These are phyloP conservation scores for Populus ilicifolia DNA, from an alignment of 345 rosid species.

Conservation along the genomic window DNA sequence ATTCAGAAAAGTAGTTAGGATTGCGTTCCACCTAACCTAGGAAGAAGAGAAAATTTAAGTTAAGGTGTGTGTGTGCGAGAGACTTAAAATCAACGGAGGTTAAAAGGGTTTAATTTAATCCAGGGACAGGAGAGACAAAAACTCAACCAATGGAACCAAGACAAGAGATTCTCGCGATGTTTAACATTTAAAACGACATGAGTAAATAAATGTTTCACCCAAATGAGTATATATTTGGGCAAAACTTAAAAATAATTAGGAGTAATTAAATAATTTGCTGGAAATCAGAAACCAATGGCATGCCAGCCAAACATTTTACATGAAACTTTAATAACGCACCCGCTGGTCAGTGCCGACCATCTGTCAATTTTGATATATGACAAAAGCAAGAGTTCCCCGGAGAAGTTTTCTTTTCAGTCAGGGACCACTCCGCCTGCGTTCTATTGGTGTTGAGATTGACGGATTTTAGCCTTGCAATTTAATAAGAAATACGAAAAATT, in stretches of 20 bases:
- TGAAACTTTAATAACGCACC: not conserved
- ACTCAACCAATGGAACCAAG: not conserved
- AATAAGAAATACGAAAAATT: not conserved
- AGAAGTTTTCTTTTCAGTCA: not conserved
- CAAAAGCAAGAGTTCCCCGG: not conserved
- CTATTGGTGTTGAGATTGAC: not conserved
- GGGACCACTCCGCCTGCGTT: not conserved
- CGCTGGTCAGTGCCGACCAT: not conserved
- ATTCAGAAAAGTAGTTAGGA: not conserved
- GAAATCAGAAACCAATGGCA: not conserved
- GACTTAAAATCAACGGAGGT: no score
- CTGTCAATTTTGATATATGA: not conserved
- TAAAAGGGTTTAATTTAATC: no score
- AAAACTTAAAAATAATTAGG: not conserved
- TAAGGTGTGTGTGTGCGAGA: no score
- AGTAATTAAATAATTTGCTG: not conserved
- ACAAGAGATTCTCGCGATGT: not conserved
- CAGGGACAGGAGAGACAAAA: no score
- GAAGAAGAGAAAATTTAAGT: not conserved
- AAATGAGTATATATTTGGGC: not conserved
- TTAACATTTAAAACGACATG: not conserved
- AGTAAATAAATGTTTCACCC: not conserved
- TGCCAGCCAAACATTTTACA: not conserved
- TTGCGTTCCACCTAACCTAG: not conserved
- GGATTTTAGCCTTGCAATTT: not conserved